These are phyloP conservation scores for Blastomyces percursus DNA, from an alignment of 2,329 filamentous ascomycete genomes.

Conservation along the genomic window DNA sequence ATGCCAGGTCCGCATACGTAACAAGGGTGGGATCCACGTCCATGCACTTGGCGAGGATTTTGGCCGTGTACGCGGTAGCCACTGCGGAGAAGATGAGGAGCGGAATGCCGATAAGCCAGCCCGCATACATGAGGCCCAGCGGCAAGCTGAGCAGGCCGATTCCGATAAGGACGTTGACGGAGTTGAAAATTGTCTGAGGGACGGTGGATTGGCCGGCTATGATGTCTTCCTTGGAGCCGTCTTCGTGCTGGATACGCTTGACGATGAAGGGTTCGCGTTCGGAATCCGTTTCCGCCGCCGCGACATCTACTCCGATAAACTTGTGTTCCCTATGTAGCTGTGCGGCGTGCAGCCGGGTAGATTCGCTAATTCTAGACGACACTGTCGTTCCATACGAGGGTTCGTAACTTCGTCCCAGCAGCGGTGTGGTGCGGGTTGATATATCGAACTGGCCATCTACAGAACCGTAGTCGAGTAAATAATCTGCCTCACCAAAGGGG, in stretches of 20 bases:
- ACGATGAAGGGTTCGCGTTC: slow-evolving; percentile 69
- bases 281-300: slow-evolving; percentile 10
- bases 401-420: slow-evolving; percentile 53
- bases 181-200: slow-evolving; percentile 93
- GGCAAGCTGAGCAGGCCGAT: slow-evolving; percentile 83
- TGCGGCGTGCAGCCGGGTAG: slow-evolving; percentile 46
- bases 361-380: slow-evolving; percentile 45
- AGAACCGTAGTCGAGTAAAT: neutral
- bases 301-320: slow-evolving; percentile 33
- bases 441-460: slow-evolving; percentile 22
- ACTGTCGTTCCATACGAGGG: slow-evolving; percentile 49
- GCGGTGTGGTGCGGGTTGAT: slow-evolving; percentile 13
- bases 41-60: slow-evolving; percentile 75
- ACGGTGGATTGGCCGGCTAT: slow-evolving; percentile 91
- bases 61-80: slow-evolving; percentile 76
- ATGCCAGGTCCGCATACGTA: slow-evolving; percentile 89
- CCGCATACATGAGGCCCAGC: slow-evolving; percentile 74
- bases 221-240: slow-evolving; percentile 71
- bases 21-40: slow-evolving; percentile 75
- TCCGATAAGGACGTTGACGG: slow-evolving; percentile 83
- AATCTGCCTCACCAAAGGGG: neutral
- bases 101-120: slow-evolving; percentile 71
- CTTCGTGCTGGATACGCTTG: slow-evolving; percentile 72
- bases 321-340: slow-evolving; percentile 42
- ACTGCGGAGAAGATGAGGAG: slow-evolving; percentile 64